Conservation (phyloP, 345 rosid genomes). For the Tarenaya hassleriana region DNA sequence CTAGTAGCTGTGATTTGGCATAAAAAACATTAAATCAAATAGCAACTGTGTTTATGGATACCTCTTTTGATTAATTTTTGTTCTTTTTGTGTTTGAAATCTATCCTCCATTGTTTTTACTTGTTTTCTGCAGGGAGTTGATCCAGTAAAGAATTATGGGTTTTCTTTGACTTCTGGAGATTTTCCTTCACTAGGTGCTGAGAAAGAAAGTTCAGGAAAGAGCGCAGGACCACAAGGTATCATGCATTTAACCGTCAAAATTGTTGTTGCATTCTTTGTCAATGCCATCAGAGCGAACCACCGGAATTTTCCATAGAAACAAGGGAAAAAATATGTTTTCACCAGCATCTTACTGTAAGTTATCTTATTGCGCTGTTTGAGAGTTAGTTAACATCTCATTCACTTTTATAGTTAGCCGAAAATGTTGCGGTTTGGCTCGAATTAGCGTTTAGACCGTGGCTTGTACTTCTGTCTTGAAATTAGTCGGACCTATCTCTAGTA, state of each 20-base stretch:
- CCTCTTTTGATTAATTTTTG: constrained; percentile 3
- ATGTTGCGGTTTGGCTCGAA: neutral
- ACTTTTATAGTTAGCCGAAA: no score
- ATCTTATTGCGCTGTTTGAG: no score
- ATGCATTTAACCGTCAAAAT: constrained; percentile 10
- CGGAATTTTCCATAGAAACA: no score
- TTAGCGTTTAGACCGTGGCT: no score
- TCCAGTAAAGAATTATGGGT: constrained; percentile 61
- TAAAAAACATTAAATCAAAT: constrained; percentile 2
- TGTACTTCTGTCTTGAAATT: constrained; percentile 9
- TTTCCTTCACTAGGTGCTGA: constrained; percentile 95
- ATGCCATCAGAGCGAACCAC: no score
- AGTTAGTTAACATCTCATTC: no score
- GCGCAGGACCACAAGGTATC: constrained; percentile 61
- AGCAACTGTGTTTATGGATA: constrained; percentile 1
- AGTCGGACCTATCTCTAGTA: neutral
- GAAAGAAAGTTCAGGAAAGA: constrained; percentile 52
- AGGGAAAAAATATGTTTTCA: no score
- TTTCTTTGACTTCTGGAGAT: constrained; percentile 86
- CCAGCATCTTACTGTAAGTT: no score
- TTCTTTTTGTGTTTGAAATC: no score
- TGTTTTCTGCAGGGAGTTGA: constrained; percentile 50
- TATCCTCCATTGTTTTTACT: constrained; percentile 7
- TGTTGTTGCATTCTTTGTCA: constrained; percentile 2
- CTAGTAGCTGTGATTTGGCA: no score